phyloP scores from a whole-genome alignment of 1,284 basidiomycete genomes.

The Trichosporon sp. region DNA sequence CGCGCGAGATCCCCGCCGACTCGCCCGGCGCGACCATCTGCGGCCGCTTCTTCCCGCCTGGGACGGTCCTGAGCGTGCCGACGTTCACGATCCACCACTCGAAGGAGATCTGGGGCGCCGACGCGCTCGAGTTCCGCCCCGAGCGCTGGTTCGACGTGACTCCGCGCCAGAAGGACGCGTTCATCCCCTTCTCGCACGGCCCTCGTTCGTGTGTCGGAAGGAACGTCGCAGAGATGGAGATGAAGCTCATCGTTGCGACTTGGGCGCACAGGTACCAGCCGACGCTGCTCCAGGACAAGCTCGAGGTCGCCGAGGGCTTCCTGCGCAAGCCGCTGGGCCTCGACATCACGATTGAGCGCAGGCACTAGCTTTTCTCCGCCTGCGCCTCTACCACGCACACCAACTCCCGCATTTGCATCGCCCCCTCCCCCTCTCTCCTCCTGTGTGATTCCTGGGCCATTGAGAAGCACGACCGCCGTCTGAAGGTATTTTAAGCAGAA shows the following conservation, averaged over 20 bases:
- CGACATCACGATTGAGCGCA: constrained; percentile 10
- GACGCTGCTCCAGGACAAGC: constrained; percentile 14
- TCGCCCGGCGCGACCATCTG: constrained; percentile 18
- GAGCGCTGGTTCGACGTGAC: constrained; percentile 25
- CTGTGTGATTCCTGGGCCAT: no score
- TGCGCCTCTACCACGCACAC: no score
- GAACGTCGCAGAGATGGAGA: constrained; percentile 26
- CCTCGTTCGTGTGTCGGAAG: constrained; percentile 33
- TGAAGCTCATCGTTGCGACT: constrained; percentile 19
- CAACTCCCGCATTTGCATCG: no score
- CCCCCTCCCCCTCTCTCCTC: no score
- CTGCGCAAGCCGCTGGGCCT: constrained; percentile 20
- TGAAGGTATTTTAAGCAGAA: no score
- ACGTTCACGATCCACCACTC: constrained; percentile 54
- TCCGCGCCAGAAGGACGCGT: constrained; percentile 22
- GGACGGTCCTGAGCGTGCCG: constrained; percentile 20
- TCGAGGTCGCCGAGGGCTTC: constrained; percentile 19
- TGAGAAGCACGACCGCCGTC: no score
- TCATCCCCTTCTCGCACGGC: constrained; percentile 30
- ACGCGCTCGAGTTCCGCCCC: constrained; percentile 47
- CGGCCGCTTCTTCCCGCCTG: constrained; percentile 22
- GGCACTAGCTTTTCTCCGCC: background rate
- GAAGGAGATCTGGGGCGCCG: constrained; percentile 57
- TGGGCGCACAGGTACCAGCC: constrained; percentile 22
- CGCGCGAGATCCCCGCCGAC: constrained; percentile 61